These are phyloP conservation scores for Fusarium sp. DNA, from an alignment of 2,329 filamentous ascomycete species.

Conservation along the genomic window DNA sequence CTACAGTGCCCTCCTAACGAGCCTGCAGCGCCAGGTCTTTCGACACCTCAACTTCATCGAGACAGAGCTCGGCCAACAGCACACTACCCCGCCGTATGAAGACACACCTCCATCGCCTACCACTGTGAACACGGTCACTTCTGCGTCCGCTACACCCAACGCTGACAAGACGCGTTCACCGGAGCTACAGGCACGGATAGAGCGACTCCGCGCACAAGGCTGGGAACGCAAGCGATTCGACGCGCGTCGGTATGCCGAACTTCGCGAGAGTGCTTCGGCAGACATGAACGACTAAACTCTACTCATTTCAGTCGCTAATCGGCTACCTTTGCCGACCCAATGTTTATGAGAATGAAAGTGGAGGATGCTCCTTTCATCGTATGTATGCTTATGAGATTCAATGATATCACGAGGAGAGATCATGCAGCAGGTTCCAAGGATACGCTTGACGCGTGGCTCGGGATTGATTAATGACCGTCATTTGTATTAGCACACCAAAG, in stretches of 20 bases:
- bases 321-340: not conserved
- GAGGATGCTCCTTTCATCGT: conserved; percentile 5
- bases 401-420: conserved; percentile 27
- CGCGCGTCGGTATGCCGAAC: conserved; percentile 59
- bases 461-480: not conserved
- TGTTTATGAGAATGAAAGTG: not conserved
- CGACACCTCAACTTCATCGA: conserved; percentile 60
- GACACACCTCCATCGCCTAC: not conserved
- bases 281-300: conserved; percentile 51
- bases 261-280: conserved; percentile 61
- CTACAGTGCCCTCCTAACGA: conserved; percentile 58
- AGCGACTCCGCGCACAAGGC: conserved; percentile 61
- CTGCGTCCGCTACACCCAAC: conserved; percentile 22
- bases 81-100: conserved; percentile 38
- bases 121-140: not conserved
- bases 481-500: conserved; percentile 9
- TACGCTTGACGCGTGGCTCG: conserved; percentile 1
- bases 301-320: not conserved
- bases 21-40: conserved; percentile 59
- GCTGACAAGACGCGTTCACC: conserved; percentile 50
- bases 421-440: not conserved
- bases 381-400: conserved; percentile 25
- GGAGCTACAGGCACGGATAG: conserved; percentile 62
- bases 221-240: conserved; percentile 68
- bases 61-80: conserved; percentile 43